Evolutionary conservation across 495 filamentous ascomycete species (phyloP), one percentile per base, ranked within the genome.

Genomic region (Xylaria bambusicola): DNA sequence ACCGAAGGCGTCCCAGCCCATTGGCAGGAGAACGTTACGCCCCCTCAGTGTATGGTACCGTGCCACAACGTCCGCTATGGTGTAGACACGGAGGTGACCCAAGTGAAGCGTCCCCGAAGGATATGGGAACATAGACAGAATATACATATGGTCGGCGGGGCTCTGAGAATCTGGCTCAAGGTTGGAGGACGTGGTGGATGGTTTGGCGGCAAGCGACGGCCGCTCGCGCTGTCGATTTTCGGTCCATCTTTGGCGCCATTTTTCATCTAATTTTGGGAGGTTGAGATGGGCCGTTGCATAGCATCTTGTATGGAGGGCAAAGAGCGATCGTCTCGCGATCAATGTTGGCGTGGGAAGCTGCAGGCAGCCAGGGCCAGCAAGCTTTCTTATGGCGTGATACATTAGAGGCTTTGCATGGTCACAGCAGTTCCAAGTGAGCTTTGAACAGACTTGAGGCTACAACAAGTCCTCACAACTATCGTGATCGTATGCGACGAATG

Each of bases 1-100:
- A 2, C 92, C 92, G 69, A 96, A 95, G 18, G 90, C 91, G 79
- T 96, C 92, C 92, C 92, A 96, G 2, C 91, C 92, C 85, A 96
- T 95, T 26, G 92, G 92, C 51, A 94, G 83, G 21, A 95, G 69
- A 29, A 96, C 91, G 52, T 89, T 74, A 67, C 85, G 77, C 2
- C 92, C 92, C 52, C 85, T 84, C 79, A 96, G 88, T 8, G 81
- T 83, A 63, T 87, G 85, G 64, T 88, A 95, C 13, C 92, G 81
- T 15, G 91, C 84, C 29, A 96, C 73, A 2, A 92, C 88, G 74
- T 96, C 92, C 36, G 91, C 89, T 58, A 96, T 93, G 17, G 92
- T 93, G 77, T 96, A 96, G 46, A 94, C 90, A 2, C 92, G 84
- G 13, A 96, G 78, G 71, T 96, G 92, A 15, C 92, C 92, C 66